Evolutionary conservation across 352 stramenopile genomes (phyloP).

Genomic region (Globisporangium spiculum): DNA sequence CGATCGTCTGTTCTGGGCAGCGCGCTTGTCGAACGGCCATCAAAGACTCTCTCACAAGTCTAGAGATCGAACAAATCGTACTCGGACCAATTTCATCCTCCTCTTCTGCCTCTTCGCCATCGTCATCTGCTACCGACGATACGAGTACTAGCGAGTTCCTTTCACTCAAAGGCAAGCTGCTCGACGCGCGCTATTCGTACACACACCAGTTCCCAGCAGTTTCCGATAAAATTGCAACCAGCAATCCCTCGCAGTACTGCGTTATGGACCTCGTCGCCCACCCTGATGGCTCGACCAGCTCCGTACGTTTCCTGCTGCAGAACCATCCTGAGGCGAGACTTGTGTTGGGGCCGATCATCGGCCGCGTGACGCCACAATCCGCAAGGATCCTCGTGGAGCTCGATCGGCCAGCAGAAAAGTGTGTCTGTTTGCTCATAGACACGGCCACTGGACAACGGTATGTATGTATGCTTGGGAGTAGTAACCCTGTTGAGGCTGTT

Average conservation of each 20-base stretch:
- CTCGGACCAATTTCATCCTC: conserved; percentile 40
- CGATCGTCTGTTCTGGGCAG: conserved; percentile 40
- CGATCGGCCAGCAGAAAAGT: conserved; percentile 36
- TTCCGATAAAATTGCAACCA: background rate
- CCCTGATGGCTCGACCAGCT: conserved; percentile 25
- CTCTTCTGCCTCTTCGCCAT: conserved; percentile 4
- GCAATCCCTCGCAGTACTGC: conserved; percentile 32
- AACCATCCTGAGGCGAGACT: conserved; percentile 36
- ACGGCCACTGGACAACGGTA: conserved; percentile 32
- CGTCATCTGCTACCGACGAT: background rate
- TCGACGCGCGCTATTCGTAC: conserved; percentile 20
- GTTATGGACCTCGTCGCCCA: conserved; percentile 52
- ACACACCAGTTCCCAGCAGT: conserved; percentile 24
- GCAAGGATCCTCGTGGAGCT: conserved; percentile 63
- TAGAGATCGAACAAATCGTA: conserved; percentile 46
- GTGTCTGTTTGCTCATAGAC: conserved; percentile 40
- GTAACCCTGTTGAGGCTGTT: background rate
- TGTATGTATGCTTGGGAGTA: background rate
- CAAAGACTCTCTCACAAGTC: conserved; percentile 19
- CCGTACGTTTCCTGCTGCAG: conserved; percentile 35
- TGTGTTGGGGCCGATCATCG: conserved; percentile 60
- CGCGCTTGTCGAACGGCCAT: conserved; percentile 36
- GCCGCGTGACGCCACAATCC: conserved; percentile 47
- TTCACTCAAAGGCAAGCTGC: conserved; percentile 2
- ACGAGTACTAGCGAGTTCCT: conserved; percentile 6